Base-by-base conservation (phyloP, 2,329 filamentous ascomycete genomes). In the Penicillium nordicum region DNA sequence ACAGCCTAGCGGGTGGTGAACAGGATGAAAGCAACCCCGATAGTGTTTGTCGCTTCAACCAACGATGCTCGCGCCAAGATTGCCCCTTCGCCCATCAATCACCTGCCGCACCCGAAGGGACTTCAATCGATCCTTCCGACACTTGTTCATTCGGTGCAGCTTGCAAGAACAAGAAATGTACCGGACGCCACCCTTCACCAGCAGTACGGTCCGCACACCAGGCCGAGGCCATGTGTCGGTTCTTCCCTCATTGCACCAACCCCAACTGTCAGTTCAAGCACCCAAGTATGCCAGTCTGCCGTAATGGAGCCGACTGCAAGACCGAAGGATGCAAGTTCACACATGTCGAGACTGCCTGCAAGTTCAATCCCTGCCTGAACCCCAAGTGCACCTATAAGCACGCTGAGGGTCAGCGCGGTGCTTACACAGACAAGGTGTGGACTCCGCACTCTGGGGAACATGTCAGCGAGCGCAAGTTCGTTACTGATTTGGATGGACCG, bases 61-160 rank as follows among this genome's bases (percentile, higher is more conserved):
- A 94, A 52, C 81, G 84, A 61, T 99, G 94, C 79, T 90, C 88
- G 38, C 95, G 95, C 75, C 86, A 85, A 64, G 90, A 95, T 59
- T 99, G 94, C 78, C 88, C 88, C 63, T 99, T 91, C 72, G 94
- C 91, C 18, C 94, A 99, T 69, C 93, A 97, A 76, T 96, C 92
- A 16, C 92, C 94, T 2, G 92, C 89, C 2, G 92, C 93, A 32
- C 88, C 90, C 4, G 87, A 88, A 2, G 89, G 88, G 29, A 84
- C 83, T 2, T 82, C 86, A 0, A 81, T 97, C 56, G 94, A 97
- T 72, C 82, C 92, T 63, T 84, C 81, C 57, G 91, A 96, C 67
- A 80, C 83, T 18, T 99, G 94, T 78, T 83, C 83, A 18, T 97
- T 89, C 67, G 93, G 92, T 21, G 91, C 86, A 2, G 92, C 92